Evolutionary conservation across 164 flowering plant genomes (phyloP).

Genomic region (Akebia trifoliata): DNA sequence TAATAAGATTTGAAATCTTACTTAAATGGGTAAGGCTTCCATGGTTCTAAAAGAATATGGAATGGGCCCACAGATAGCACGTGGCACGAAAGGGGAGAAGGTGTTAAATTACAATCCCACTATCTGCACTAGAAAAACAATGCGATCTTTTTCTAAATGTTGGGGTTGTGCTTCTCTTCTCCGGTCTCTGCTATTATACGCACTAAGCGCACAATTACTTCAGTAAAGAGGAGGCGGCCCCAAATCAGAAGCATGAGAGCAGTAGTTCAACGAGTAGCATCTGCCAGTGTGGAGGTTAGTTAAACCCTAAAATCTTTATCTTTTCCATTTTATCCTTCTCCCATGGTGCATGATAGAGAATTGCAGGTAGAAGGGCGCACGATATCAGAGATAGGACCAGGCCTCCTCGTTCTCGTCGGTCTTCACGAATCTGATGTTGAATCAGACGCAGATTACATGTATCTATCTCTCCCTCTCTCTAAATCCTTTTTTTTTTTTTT

Average conservation of each 20-base stretch:
- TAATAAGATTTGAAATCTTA: no score
- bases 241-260: constrained; percentile 66
- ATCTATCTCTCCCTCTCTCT: constrained; percentile 1
- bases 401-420: constrained; percentile 83
- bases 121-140: no score
- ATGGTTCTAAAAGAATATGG: no score
- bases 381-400: constrained; percentile 88
- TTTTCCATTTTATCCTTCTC: not conserved
- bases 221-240: not conserved
- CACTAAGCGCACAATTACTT: constrained; percentile 14
- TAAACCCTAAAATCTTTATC: not conserved
- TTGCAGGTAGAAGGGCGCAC: constrained; percentile 77
- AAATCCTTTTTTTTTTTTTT: not conserved
- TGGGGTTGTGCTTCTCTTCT: not conserved
- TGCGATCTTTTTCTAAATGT: not conserved
- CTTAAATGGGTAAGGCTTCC: no score
- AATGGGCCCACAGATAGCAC: no score
- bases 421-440: constrained; percentile 75
- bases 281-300: constrained; percentile 85
- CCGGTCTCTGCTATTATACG: constrained; percentile 15
- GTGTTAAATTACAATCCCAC: no score
- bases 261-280: constrained; percentile 78
- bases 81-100: no score
- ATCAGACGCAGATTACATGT: constrained; percentile 85
- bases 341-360: constrained; percentile 3